Conservation (phyloP, 495 filamentous ascomycete species). For the Xylaria acuta region DNA sequence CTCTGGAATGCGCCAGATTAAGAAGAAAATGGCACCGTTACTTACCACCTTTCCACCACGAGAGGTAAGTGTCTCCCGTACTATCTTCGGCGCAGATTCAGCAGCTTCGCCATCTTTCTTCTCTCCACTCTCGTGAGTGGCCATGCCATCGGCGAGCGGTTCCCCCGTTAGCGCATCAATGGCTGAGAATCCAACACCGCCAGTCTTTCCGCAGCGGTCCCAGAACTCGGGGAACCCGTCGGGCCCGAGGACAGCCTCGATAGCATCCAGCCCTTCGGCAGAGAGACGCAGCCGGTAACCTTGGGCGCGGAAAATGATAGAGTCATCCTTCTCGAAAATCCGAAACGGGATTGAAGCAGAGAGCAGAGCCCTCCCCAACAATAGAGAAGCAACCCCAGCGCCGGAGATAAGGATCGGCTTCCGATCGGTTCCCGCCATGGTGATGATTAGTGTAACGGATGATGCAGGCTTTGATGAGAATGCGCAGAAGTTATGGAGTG, state of each 20-base stretch:
- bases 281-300: slow-evolving; percentile 63
- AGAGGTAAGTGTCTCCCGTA: slow-evolving; percentile 41
- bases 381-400: slow-evolving; percentile 57
- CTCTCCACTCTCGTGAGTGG: background rate
- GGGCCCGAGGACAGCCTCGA: slow-evolving; percentile 57
- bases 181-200: slow-evolving; percentile 51
- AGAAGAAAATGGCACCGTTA: background rate
- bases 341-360: slow-evolving; percentile 55
- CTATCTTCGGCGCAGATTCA: slow-evolving; percentile 17
- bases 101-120: background rate
- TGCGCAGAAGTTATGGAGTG: background rate
- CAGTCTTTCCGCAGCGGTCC: slow-evolving; percentile 59
- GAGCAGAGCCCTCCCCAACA: slow-evolving; percentile 56
- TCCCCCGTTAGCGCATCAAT: slow-evolving; percentile 55
- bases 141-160: slow-evolving; percentile 26
- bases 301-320: slow-evolving; percentile 57
- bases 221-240: slow-evolving; percentile 56
- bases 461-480: background rate
- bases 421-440: slow-evolving; percentile 14
- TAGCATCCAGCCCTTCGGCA: slow-evolving; percentile 56
- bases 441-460: background rate
- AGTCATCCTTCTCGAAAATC: slow-evolving; percentile 59
- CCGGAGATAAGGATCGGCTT: slow-evolving; percentile 62
- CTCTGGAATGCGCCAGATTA: background rate
- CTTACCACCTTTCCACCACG: slow-evolving; percentile 55